These are phyloP conservation scores for Wickerhamiella azymoides DNA, from an alignment of 805 yeast species.

Conservation along the genomic window DNA sequence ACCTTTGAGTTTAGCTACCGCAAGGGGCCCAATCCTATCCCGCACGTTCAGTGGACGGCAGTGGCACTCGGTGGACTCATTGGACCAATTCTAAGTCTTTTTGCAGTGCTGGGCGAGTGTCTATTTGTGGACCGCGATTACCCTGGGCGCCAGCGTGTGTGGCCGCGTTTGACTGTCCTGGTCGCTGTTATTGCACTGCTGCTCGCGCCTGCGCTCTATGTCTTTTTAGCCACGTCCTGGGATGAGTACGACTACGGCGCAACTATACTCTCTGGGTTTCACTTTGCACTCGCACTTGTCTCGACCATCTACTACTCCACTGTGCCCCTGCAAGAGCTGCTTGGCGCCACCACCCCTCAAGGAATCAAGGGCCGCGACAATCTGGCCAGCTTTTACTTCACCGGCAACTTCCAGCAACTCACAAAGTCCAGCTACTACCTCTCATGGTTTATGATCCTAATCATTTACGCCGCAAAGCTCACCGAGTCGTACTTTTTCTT, in stretches of 20 bases:
- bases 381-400: conserved; percentile 43
- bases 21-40: conserved; percentile 46
- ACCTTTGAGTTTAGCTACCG: conserved; percentile 41
- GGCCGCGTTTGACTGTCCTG: conserved; percentile 34
- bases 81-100: conserved; percentile 41
- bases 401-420: conserved; percentile 43
- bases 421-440: conserved; percentile 42
- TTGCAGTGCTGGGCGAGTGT: conserved; percentile 44
- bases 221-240: conserved; percentile 15
- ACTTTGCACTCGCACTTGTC: conserved; percentile 40
- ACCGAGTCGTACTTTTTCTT: conserved; percentile 68
- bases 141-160: conserved; percentile 55
- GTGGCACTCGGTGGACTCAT: conserved; percentile 57
- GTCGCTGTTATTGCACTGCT: conserved; percentile 32
- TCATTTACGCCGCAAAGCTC: conserved; percentile 54
- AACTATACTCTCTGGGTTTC: conserved; percentile 35
- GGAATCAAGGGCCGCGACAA: conserved; percentile 11
- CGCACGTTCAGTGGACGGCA: conserved; percentile 39
- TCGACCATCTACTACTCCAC: conserved; percentile 44
- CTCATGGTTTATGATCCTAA: conserved; percentile 56
- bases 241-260: conserved; percentile 6
- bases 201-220: conserved; percentile 14
- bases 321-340: conserved; percentile 46
- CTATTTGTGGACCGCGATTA: conserved; percentile 56
- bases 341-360: conserved; percentile 26